Conservation (phyloP, 1,284 basidiomycete genomes). For the Heterobasidion parviporum region DNA sequence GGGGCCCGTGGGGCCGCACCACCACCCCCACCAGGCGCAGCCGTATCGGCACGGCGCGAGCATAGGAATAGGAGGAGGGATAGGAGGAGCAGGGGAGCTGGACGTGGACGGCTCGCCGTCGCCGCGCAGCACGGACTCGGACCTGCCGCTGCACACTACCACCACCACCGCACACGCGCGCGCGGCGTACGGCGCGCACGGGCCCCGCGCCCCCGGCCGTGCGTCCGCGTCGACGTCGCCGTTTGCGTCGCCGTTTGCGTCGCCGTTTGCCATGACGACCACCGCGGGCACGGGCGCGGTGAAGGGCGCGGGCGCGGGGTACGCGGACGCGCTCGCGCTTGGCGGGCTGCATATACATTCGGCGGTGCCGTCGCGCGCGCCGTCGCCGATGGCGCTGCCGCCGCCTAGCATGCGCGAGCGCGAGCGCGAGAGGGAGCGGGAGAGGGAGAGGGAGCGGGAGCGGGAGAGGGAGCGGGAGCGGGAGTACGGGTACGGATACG, state of each 20-base stretch:
- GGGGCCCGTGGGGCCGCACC: not conserved
- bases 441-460: too few species aligned
- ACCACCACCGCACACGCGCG: constrained; percentile 15
- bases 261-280: constrained; percentile 9
- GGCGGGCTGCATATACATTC: constrained; percentile 68
- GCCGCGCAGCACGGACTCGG: constrained; percentile 61
- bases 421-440: too few species aligned
- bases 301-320: too few species aligned
- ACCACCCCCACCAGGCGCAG: not conserved
- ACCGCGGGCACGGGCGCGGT: not conserved
- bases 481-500: too few species aligned
- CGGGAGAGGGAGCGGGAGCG: too few species aligned
- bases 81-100: too few species aligned
- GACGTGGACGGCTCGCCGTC: constrained; percentile 50
- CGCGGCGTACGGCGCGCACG: constrained; percentile 11
- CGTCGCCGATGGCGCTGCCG: constrained; percentile 58
- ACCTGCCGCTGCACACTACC: constrained; percentile 27
- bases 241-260: constrained; percentile 6
- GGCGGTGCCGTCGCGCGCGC: constrained; percentile 53
- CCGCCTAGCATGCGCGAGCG: constrained; percentile 25
- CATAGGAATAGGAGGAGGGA: not conserved
- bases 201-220: constrained; percentile 17
- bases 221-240: constrained; percentile 11
- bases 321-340: constrained; percentile 82
- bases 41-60: not conserved